A percentile compares a stretch with the other conserved stretches of the same genome.
phyloP scores from a whole-genome alignment of 164 flowering plant genomes.

The Berberis thunbergii region DNA sequence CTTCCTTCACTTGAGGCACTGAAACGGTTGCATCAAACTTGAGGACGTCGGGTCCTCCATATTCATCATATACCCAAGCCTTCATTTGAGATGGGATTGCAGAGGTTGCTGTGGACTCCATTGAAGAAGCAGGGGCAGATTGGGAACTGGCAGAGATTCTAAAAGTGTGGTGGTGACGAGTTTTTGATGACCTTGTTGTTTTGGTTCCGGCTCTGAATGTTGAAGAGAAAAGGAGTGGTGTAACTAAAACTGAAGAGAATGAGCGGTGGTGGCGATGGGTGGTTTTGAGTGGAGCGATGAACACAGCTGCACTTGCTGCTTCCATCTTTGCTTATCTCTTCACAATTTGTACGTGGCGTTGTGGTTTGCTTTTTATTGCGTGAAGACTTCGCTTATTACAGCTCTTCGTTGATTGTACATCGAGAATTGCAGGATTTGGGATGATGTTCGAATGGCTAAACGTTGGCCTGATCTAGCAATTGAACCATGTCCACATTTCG shows the following conservation, averaged over 20 bases:
- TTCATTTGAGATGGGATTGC: slow-evolving; percentile 52
- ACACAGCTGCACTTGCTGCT: slow-evolving; percentile 11
- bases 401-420: too few species aligned
- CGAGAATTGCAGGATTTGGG: too few species aligned
- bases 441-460: too few species aligned
- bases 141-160: slow-evolving; percentile 43
- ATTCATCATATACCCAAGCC: slow-evolving; percentile 83
- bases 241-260: slow-evolving; percentile 2
- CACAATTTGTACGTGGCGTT: not conserved
- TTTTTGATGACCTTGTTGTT: not conserved
- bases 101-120: slow-evolving; percentile 11
- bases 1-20: slow-evolving; percentile 74
- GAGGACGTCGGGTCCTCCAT: slow-evolving; percentile 78
- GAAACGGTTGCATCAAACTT: slow-evolving; percentile 46
- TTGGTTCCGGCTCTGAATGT: slow-evolving; percentile 6
- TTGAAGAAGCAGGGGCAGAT: slow-evolving; percentile 29
- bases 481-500: too few species aligned
- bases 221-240: slow-evolving; percentile 5
- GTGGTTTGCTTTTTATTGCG: not conserved
- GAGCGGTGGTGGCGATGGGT: slow-evolving; percentile 1
- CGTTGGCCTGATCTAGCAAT: too few species aligned
- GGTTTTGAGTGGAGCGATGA: slow-evolving; percentile 6
- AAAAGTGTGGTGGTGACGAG: slow-evolving; percentile 11
- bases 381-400: not conserved
- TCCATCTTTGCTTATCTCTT: not conserved